Evolutionary conservation across 768 basidiomycete species (phyloP).

Genomic region (Hygrocybe punicea): DNA sequence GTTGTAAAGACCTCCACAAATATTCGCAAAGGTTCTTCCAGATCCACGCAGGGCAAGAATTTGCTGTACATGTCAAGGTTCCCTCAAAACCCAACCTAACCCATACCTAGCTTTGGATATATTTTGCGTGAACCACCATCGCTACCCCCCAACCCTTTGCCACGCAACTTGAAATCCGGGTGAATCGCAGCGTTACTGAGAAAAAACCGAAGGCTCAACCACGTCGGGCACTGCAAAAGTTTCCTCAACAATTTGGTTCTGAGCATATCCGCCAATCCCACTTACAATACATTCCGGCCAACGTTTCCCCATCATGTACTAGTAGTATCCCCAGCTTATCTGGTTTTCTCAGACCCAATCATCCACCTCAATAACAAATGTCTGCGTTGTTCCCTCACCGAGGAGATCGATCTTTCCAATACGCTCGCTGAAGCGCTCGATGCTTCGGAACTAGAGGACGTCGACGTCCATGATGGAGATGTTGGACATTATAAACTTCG

Average conservation of each 20-base stretch:
- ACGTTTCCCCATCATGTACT: background rate
- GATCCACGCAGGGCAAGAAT: too few species aligned
- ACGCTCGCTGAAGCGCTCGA: too few species aligned
- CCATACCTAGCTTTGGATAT: too few species aligned
- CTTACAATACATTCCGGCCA: background rate
- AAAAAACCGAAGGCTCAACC: background rate
- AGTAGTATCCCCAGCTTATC: background rate
- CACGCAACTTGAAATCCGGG: background rate
- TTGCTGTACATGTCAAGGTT: too few species aligned
- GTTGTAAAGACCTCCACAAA: too few species aligned
- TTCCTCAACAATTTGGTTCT: background rate
- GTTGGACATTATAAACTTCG: too few species aligned
- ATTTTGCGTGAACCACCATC: background rate
- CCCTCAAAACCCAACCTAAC: too few species aligned
- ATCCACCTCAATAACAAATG: constrained; percentile 3
- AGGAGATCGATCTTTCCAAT: background rate
- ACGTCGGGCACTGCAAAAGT: background rate
- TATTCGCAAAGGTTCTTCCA: too few species aligned
- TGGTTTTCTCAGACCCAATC: background rate
- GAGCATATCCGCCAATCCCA: background rate
- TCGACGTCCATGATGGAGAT: constrained; percentile 2
- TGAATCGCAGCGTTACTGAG: background rate
- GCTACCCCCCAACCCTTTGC: background rate
- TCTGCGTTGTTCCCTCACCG: background rate
- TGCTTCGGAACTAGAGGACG: constrained; percentile 1